Conservation (phyloP, 75 land plant species). For the Azolla pinnata region DNA sequence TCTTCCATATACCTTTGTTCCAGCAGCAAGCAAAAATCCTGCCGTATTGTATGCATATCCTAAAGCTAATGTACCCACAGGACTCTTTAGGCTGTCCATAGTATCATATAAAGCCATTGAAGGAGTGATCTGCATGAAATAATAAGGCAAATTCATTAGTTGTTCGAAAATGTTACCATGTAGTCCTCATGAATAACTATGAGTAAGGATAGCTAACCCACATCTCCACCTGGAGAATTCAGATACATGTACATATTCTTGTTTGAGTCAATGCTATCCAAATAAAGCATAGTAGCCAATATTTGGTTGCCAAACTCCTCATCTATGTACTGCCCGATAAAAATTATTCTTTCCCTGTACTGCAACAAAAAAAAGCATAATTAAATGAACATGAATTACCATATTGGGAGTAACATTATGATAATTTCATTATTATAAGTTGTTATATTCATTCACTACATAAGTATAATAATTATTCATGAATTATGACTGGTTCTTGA, state of each 20-base stretch:
- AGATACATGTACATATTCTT: constrained; percentile 58
- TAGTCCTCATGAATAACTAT: neutral
- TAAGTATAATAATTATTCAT: too few relatives aligned
- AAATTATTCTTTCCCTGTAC: constrained; percentile 85
- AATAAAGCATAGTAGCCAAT: constrained; percentile 77
- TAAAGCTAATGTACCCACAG: constrained; percentile 60
- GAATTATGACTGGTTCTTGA: too few relatives aligned
- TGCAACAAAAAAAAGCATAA: constrained; percentile 27
- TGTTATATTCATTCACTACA: too few relatives aligned
- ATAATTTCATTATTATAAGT: too few relatives aligned
- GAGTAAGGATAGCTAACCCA: constrained; percentile 28
- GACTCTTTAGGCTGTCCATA: constrained; percentile 78
- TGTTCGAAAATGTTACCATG: neutral
- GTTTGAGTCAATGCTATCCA: constrained; percentile 65
- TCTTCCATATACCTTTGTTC: constrained; percentile 49
- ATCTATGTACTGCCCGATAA: constrained; percentile 75
- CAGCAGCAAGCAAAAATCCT: constrained; percentile 87
- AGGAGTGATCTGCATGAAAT: constrained; percentile 55
- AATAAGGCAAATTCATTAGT: too few relatives aligned
- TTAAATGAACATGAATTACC: too few relatives aligned
- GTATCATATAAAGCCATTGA: constrained; percentile 84
- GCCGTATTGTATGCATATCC: constrained; percentile 80
- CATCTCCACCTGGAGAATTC: constrained; percentile 89
- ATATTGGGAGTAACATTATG: too few relatives aligned
- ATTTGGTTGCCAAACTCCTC: constrained; percentile 85